Base-by-base conservation (phyloP, 2,329 filamentous ascomycete species). In the Fusarium sp. region DNA sequence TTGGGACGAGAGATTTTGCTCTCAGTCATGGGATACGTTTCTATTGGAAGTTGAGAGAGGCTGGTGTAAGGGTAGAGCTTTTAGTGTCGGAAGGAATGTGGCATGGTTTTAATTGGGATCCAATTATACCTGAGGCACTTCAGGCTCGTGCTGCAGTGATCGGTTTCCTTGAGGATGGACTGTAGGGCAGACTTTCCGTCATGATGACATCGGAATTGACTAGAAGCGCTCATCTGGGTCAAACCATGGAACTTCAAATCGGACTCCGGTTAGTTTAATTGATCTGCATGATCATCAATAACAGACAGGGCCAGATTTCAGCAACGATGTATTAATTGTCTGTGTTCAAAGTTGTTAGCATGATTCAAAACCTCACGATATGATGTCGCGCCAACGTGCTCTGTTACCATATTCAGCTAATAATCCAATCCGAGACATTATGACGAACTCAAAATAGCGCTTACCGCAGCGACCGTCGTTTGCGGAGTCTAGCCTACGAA, bases 41-140 rank as follows among this genome's bases (percentile, higher is more conserved):
- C 0, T 57, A 54, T 5, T 57, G 46, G 24, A 46, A 46, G 25
- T 14, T 46, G 9, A 27, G 24, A n/a, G 44, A 46, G 11, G 44
- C 44, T 27, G 24, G 16, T 29, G 41, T 44, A 6, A 46, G 14
- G 16, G 24, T 46, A 46, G 25, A 27, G 18, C 24, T 46, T 1
- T 7, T 57, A 4, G 47, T 54, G 1, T 30, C 47, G 1, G 47
- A 57, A 9, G 47, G 55, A 6, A 57, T 54, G 30, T 42, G 46
- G 55, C 55, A 57, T 32, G 55, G 25, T 2, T 57, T 57, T 18
- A 57, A 57, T 13, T 54, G 47, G 47, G 55, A 54, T 5, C 55
- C 32, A 1, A 10, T 32, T 5, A 32, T 57, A 4, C 47, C 32
- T 2, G 47, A 54, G 32, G 14, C 47, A 18, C 22, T 54, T 11